A percentile compares a stretch with the other conserved stretches of the same genome.
phyloP scores from a whole-genome alignment of 805 yeast genomes.

The Nakazawaea peltata region DNA sequence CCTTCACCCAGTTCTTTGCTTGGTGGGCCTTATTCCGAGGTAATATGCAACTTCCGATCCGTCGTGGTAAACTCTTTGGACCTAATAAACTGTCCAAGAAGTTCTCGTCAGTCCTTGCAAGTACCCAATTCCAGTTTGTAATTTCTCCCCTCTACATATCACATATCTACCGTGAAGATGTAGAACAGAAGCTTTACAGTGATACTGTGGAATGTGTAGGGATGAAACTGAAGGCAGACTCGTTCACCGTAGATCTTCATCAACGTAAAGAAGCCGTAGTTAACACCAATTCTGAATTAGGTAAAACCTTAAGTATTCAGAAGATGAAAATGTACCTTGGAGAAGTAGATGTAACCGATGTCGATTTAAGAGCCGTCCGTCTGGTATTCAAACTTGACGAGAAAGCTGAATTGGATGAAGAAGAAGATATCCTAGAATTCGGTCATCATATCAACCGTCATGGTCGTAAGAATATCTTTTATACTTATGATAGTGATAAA shows the following conservation, averaged over 20 bases:
- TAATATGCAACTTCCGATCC: slow-evolving; percentile 68
- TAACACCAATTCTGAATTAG: slow-evolving; percentile 37
- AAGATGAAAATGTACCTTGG: slow-evolving; percentile 58
- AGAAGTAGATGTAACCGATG: slow-evolving; percentile 43
- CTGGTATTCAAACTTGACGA: slow-evolving; percentile 31
- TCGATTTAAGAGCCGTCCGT: slow-evolving; percentile 54
- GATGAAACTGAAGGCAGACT: slow-evolving; percentile 49
- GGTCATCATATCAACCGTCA: slow-evolving; percentile 11
- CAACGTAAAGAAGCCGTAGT: slow-evolving; percentile 44
- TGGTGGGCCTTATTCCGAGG: slow-evolving; percentile 92
- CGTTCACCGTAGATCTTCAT: slow-evolving; percentile 58
- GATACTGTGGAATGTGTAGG: slow-evolving; percentile 57
- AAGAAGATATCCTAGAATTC: slow-evolving; percentile 1
- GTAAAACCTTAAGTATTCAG: slow-evolving; percentile 31
- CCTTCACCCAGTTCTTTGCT: slow-evolving; percentile 55
- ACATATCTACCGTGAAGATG: slow-evolving; percentile 56
- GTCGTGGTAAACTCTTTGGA: slow-evolving; percentile 67
- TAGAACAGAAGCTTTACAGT: slow-evolving; percentile 24
- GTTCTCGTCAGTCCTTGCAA: slow-evolving; percentile 65
- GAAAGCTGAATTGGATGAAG: slow-evolving; percentile 7
- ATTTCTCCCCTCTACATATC: slow-evolving; percentile 68
- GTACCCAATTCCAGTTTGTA: slow-evolving; percentile 73
- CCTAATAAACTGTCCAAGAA: slow-evolving; percentile 47
- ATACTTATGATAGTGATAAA: slow-evolving; percentile 35
- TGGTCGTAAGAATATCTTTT: slow-evolving; percentile 8